Conservation (phyloP, 129 eudicot species). For the Dittrichia graveolens region DNA sequence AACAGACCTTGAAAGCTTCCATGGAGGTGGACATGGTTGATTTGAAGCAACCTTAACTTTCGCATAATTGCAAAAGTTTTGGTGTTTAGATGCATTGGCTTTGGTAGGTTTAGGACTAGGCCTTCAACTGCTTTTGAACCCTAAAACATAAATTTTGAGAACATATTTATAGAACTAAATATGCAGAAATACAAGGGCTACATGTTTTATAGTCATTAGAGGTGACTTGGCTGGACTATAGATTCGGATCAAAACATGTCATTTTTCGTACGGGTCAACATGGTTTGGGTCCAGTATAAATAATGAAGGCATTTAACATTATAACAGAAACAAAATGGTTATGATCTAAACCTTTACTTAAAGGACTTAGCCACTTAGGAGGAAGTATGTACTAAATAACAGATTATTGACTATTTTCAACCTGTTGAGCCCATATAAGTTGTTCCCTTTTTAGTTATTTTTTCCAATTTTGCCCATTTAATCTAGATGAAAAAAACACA, state of each 20-base stretch:
- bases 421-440: background rate
- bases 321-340: background rate
- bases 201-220: background rate
- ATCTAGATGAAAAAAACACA: background rate
- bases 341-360: background rate
- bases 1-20: slow-evolving; percentile 34
- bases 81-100: slow-evolving; percentile 14
- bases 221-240: background rate
- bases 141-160: slow-evolving; percentile 5
- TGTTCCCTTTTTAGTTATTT: background rate
- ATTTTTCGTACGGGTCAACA: background rate
- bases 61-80: slow-evolving; percentile 26
- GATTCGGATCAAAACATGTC: background rate
- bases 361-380: background rate
- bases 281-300: background rate
- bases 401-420: background rate
- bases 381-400: background rate
- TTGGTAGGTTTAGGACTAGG: slow-evolving; percentile 16
- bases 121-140: slow-evolving; percentile 41
- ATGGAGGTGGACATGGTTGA: slow-evolving; percentile 26
- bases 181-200: background rate
- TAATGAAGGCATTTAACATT: no score
- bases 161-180: background rate
- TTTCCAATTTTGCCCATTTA: background rate
- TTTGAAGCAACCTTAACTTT: slow-evolving; percentile 37